These are phyloP conservation scores for Sugiyamaella smithiae DNA, from an alignment of 805 yeast species.

Conservation along the genomic window DNA sequence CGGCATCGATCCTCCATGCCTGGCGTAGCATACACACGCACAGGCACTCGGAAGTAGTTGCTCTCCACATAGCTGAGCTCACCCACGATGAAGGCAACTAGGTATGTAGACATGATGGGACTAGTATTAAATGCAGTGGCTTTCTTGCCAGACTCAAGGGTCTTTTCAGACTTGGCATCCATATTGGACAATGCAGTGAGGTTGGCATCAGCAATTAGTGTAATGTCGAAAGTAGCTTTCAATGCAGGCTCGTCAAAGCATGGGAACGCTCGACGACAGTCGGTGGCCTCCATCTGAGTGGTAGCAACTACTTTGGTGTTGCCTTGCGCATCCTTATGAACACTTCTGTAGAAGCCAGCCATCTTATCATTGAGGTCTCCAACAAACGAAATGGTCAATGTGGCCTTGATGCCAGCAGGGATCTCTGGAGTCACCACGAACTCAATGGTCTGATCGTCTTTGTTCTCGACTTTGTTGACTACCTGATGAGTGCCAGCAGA, in stretches of 20 bases:
- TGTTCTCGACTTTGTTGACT: constrained; percentile 34
- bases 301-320: constrained; percentile 56
- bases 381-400: constrained; percentile 51
- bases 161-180: constrained; percentile 48
- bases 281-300: constrained; percentile 74
- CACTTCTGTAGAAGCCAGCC: constrained; percentile 72
- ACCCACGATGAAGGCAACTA: constrained; percentile 71
- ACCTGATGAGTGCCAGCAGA: constrained; percentile 29
- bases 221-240: constrained; percentile 62
- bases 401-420: constrained; percentile 46
- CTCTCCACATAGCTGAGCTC: constrained; percentile 61
- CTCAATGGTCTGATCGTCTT: constrained; percentile 60
- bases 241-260: constrained; percentile 70
- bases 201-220: constrained; percentile 50
- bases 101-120: constrained; percentile 71
- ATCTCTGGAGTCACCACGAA: constrained; percentile 50
- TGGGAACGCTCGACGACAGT: constrained; percentile 76
- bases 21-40: constrained; percentile 67
- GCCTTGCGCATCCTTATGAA: constrained; percentile 53
- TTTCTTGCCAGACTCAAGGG: constrained; percentile 40
- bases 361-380: constrained; percentile 63
- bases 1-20: constrained; percentile 60
- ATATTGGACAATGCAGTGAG: constrained; percentile 65
- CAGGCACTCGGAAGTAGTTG: constrained; percentile 55
- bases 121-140: constrained; percentile 56